phyloP scores from a whole-genome alignment of 139 green algal species.

The Chlorella sp. region DNA sequence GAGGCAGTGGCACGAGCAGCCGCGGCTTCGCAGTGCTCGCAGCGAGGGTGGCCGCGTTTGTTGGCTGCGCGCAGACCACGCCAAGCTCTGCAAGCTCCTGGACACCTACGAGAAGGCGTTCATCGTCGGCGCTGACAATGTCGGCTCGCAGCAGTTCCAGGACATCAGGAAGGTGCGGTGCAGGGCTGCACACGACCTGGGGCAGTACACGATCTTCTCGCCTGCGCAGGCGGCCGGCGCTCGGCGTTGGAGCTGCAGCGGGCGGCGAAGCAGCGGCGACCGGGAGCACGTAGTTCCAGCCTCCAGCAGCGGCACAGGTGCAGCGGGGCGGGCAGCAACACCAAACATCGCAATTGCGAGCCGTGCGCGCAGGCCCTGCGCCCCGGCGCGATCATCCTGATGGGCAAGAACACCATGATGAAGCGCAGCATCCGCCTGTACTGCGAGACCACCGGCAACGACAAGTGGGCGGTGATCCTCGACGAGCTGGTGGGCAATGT shows the following conservation, averaged over 20 bases:
- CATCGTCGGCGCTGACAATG: slow-evolving; percentile 96
- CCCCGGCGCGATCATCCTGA: slow-evolving; percentile 83
- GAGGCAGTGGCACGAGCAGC: too few relatives aligned
- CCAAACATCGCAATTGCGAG: too few relatives aligned
- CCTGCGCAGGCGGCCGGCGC: too few relatives aligned
- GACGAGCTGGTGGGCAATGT: slow-evolving; percentile 95
- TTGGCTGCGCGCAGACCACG: slow-evolving; percentile 63
- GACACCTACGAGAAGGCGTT: slow-evolving; percentile 83
- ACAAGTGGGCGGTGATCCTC: slow-evolving; percentile 79
- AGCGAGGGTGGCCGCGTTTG: too few relatives aligned
- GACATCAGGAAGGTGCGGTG: slow-evolving; percentile 90
- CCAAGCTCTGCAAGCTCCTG: slow-evolving; percentile 72
- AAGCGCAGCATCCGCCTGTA: slow-evolving; percentile 92
- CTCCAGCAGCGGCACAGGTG: too few relatives aligned
- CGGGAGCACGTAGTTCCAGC: too few relatives aligned
- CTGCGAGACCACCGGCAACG: slow-evolving; percentile 81
- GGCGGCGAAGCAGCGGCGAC: background rate
- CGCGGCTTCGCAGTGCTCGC: too few relatives aligned
- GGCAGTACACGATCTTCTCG: too few relatives aligned
- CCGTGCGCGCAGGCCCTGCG: slow-evolving; percentile 86
- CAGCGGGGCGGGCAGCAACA: too few relatives aligned
- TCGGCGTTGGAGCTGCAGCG: background rate
- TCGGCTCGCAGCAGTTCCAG: slow-evolving; percentile 98
- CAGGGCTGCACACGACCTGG: too few relatives aligned
- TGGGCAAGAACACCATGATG: slow-evolving; percentile 99